Evolutionary conservation across 1,284 basidiomycete genomes (phyloP), one percentile per base, ranked within the genome.

Genomic region (Neonothopanus nambi): DNA sequence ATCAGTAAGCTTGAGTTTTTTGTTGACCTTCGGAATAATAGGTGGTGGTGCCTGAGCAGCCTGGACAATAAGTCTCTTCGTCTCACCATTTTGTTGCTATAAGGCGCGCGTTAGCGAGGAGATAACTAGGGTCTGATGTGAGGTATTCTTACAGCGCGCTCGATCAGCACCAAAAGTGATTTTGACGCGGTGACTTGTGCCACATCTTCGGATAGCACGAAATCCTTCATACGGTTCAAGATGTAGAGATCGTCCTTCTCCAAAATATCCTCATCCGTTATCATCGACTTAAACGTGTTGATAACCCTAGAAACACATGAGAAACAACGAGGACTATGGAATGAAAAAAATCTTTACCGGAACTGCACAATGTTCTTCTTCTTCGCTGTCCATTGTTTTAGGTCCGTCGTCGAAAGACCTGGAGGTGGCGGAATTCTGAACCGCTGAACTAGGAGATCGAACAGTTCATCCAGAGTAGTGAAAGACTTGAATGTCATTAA

Each of bases 401-500:
- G 68, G 68, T 99, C 89, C 1, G 77, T 67, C 0, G 78, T 70
- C 5, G 73, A 78, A 17, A 99, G 68, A 9, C 81, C 85, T 0
- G 81, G 75, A 0, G 96, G 97, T 12, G 90, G 79, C 42, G 82
- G 73, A 39, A 97, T 88, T 62, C 81, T 82, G 73, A 95, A 99
- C 5, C 97, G 87, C 53, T 83, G 79, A 9, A 92, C 82, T 23
- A 99, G 82, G n/a, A 93, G 76, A 49, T 93, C 86, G 55, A 98
- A 88, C 20, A 99, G 73, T 55, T 94, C 89, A 52, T 93, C 82
- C 17, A 93, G 76, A 1, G 87, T 89, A 13, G 93, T 94, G 70
- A 99, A 99, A 0, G 94, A 96, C 61, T 95, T 93, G 77, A 95
- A 98, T 1, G 97, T 99, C 82, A 98, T 90, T 57, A 99, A 71